These are phyloP conservation scores for Neonectria coccinea DNA, from an alignment of 2,329 filamentous ascomycete genomes.

Conservation along the genomic window DNA sequence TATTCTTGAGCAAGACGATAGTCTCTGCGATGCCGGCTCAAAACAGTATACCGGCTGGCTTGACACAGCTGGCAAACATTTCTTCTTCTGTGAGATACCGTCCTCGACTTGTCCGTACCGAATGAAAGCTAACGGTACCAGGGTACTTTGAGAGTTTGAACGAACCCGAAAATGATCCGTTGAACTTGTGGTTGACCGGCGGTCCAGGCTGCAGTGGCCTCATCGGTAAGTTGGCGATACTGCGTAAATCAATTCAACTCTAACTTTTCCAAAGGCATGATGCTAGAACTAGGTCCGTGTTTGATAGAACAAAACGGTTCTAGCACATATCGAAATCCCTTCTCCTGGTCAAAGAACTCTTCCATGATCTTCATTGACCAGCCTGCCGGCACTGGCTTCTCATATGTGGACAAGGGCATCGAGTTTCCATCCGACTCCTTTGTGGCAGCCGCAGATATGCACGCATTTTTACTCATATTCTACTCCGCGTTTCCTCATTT, in stretches of 20 bases:
- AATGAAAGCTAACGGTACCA: not conserved
- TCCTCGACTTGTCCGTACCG: too few species aligned
- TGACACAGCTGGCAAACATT: constrained; percentile 32
- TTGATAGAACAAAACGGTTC: constrained; percentile 31
- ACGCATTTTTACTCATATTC: constrained; percentile 38
- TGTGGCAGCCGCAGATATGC: constrained; percentile 33
- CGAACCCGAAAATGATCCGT: constrained; percentile 28
- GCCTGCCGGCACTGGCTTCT: constrained; percentile 38
- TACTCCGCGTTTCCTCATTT: too few species aligned
- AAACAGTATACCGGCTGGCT: constrained; percentile 41
- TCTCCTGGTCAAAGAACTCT: constrained; percentile 37
- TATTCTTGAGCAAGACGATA: constrained; percentile 32
- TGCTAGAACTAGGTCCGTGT: constrained; percentile 37
- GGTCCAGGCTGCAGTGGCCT: constrained; percentile 37
- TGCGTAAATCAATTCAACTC: not conserved
- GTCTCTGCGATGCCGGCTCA: constrained; percentile 34
- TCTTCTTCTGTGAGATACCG: constrained; percentile 31
- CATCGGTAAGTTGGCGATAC: constrained; percentile 18
- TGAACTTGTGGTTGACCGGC: constrained; percentile 39
- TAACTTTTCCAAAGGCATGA: constrained; percentile 21
- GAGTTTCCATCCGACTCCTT: constrained; percentile 33
- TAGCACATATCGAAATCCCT: constrained; percentile 31
- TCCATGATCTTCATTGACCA: constrained; percentile 42
- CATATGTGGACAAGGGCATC: constrained; percentile 35
- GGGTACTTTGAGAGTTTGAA: constrained; percentile 40